These are phyloP conservation scores for Fusarium sp. DNA, from an alignment of 2,329 filamentous ascomycete species.

Conservation along the genomic window DNA sequence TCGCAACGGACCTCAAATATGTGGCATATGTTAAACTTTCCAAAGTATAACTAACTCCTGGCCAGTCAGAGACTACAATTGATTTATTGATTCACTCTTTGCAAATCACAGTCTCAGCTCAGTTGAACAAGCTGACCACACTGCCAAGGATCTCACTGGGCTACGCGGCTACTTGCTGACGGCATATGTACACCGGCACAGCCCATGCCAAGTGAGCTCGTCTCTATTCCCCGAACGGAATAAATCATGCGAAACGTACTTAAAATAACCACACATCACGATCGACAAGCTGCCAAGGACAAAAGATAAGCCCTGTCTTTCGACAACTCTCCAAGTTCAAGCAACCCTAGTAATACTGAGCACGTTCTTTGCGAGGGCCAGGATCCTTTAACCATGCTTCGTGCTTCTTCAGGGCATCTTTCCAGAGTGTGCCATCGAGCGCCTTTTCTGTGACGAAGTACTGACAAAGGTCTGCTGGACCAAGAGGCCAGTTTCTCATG, in stretches of 20 bases:
- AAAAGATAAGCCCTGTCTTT: background rate
- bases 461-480: background rate
- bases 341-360: background rate
- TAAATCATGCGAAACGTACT: background rate
- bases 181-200: background rate
- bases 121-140: background rate
- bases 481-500: background rate
- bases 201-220: background rate
- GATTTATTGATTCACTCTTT: background rate
- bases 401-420: background rate
- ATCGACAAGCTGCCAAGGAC: background rate
- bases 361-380: background rate
- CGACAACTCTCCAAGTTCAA: background rate
- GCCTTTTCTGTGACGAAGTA: constrained; percentile 16
- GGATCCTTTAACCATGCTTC: background rate
- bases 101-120: background rate
- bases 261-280: background rate
- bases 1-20: background rate
- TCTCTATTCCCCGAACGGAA: background rate
- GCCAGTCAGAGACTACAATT: background rate
- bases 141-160: background rate
- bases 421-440: constrained; percentile 19
- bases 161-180: background rate
- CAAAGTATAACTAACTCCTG: background rate
- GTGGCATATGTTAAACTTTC: background rate